Evolutionary conservation across 192 early-diverging fungal genomes (phyloP).

Genomic region (Powellomyces hirtus): DNA sequence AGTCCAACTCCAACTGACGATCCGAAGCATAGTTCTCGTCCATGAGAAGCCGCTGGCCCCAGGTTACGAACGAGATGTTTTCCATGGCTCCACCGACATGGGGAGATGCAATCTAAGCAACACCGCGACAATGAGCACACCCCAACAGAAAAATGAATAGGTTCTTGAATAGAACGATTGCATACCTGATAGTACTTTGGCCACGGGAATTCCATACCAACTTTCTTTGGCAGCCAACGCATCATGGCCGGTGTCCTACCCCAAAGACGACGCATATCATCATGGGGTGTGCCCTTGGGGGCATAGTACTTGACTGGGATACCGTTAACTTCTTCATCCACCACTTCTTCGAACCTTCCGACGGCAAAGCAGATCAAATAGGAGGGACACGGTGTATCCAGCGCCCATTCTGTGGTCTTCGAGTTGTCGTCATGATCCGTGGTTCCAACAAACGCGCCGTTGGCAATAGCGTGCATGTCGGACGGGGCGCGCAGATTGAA

Average conservation of each 20-base stretch:
- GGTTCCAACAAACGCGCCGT: slow-evolving; percentile 34
- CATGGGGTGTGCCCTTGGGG: slow-evolving; percentile 36
- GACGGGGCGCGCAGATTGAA: slow-evolving; percentile 45
- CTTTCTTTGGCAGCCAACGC: slow-evolving; percentile 47
- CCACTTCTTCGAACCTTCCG: slow-evolving; percentile 38
- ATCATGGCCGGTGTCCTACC: slow-evolving; percentile 48
- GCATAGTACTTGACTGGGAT: slow-evolving; percentile 48
- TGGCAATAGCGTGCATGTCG: slow-evolving; percentile 42
- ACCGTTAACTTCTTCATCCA: slow-evolving; percentile 45
- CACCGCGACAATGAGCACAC: too few species aligned
- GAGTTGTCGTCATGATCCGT: slow-evolving; percentile 24
- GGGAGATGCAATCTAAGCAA: slow-evolving; percentile 26
- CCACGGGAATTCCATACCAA: slow-evolving; percentile 48
- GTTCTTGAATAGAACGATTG: slow-evolving; percentile 30
- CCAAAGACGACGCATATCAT: slow-evolving; percentile 43
- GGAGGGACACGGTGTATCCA: slow-evolving; percentile 45
- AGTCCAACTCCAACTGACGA: slow-evolving; percentile 30
- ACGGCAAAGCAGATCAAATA: slow-evolving; percentile 53
- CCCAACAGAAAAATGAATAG: background rate
- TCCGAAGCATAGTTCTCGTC: slow-evolving; percentile 37
- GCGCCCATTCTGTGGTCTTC: slow-evolving; percentile 40
- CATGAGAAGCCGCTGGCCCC: slow-evolving; percentile 33
- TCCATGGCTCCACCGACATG: slow-evolving; percentile 55
- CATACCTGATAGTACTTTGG: slow-evolving; percentile 59
- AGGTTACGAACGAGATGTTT: slow-evolving; percentile 54